These are phyloP conservation scores for Fusarium piperis DNA, from an alignment of 2,329 filamentous ascomycete species.

Conservation along the genomic window DNA sequence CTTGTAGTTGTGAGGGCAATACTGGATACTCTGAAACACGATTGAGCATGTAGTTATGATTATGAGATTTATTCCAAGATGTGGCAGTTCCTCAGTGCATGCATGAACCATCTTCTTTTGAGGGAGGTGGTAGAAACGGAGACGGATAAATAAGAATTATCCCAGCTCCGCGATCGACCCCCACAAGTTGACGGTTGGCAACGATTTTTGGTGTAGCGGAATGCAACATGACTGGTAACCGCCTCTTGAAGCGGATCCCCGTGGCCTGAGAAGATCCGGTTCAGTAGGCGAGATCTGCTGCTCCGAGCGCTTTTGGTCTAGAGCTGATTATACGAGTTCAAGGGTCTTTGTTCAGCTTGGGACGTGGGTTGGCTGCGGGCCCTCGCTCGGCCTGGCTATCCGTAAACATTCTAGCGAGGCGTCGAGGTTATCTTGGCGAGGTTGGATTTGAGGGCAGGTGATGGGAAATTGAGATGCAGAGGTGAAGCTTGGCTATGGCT, in stretches of 20 bases:
- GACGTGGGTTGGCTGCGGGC: background rate
- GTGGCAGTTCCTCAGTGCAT: background rate
- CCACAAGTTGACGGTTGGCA: background rate
- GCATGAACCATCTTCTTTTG: background rate
- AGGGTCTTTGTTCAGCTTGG: background rate
- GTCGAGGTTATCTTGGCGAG: background rate
- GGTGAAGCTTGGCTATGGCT: background rate
- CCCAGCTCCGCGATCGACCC: background rate
- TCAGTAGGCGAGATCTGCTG: background rate
- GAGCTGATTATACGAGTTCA: background rate
- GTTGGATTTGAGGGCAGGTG: background rate
- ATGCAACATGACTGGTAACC: background rate
- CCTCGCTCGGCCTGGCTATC: background rate
- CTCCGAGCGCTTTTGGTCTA: background rate
- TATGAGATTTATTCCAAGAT: background rate
- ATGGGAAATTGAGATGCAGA: background rate
- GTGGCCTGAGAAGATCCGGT: background rate
- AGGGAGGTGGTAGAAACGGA: background rate
- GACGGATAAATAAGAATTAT: background rate
- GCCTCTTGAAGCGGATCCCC: background rate
- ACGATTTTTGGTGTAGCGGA: background rate
- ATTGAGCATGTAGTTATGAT: constrained; percentile 1
- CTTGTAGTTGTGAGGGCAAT: background rate
- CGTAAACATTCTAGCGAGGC: background rate
- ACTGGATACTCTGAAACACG: background rate